These are phyloP conservation scores for Cyberlindnera meyerae DNA, from an alignment of 805 yeast species.

Conservation along the genomic window DNA sequence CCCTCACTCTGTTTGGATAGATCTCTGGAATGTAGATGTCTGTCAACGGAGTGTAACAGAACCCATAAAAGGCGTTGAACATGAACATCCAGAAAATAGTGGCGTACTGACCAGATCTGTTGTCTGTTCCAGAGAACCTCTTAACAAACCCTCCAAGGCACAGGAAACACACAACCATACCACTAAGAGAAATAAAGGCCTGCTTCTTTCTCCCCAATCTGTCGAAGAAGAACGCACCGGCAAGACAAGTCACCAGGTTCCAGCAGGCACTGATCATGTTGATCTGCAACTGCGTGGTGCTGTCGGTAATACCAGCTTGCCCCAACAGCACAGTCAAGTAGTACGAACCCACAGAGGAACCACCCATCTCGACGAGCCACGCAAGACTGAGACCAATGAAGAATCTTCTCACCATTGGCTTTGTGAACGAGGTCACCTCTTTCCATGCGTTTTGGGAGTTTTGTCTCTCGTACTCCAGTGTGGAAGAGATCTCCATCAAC, in stretches of 20 bases:
- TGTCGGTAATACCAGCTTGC: slow-evolving; percentile 37
- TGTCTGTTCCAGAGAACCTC: slow-evolving; percentile 3
- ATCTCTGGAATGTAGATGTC: slow-evolving; percentile 12
- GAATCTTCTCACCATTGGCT: slow-evolving; percentile 11
- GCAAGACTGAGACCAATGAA: slow-evolving; percentile 4
- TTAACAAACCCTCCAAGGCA: slow-evolving; percentile 13
- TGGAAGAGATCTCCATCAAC: not conserved
- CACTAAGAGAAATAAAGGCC: slow-evolving; percentile 5
- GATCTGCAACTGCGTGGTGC: slow-evolving; percentile 35
- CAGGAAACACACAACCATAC: slow-evolving; percentile 12
- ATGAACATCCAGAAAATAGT: slow-evolving; percentile 16
- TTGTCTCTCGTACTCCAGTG: slow-evolving; percentile 3
- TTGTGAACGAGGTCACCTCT: slow-evolving; percentile 7
- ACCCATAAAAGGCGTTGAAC: slow-evolving; percentile 14
- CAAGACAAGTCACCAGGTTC: slow-evolving; percentile 6
- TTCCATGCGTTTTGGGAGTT: slow-evolving; percentile 4
- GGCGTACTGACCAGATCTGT: slow-evolving; percentile 14
- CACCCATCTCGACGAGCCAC: slow-evolving; percentile 15
- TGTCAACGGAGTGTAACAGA: slow-evolving; percentile 13
- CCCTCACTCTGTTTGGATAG: slow-evolving; percentile 9
- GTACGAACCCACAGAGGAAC: slow-evolving; percentile 13
- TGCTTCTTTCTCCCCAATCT: slow-evolving; percentile 11
- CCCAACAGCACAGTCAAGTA: slow-evolving; percentile 9
- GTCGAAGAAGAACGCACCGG: slow-evolving; percentile 8
- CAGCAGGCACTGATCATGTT: slow-evolving; percentile 24